Conservation (phyloP, 2,329 filamentous ascomycete species). For the Aspergillus terreus region DNA sequence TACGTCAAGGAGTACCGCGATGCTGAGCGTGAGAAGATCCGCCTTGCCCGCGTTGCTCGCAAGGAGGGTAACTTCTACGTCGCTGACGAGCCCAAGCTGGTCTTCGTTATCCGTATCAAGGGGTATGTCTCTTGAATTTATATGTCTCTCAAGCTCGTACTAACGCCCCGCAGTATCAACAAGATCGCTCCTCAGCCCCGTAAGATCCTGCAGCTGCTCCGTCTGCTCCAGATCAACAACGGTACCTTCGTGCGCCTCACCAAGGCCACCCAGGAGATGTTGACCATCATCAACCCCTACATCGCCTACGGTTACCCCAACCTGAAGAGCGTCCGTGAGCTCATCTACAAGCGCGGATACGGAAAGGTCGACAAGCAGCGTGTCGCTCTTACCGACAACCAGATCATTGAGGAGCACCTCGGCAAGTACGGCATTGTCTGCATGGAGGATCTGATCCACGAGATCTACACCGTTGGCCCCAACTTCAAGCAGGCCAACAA, state of each 20-base stretch:
- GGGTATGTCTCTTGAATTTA: constrained; percentile 53
- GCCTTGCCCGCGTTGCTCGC: constrained; percentile 84
- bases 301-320: constrained; percentile 99
- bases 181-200: constrained; percentile 99
- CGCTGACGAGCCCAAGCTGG: constrained; percentile 89
- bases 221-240: constrained; percentile 99
- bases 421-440: constrained; percentile 99
- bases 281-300: constrained; percentile 98
- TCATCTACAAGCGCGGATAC: constrained; percentile 99
- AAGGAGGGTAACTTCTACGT: constrained; percentile 91
- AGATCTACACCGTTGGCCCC: constrained; percentile 97
- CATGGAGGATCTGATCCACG: constrained; percentile 98
- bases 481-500: constrained; percentile 99
- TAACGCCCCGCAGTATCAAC: constrained; percentile 74
- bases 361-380: constrained; percentile 99
- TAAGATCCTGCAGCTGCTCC: constrained; percentile 99
- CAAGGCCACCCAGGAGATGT: constrained; percentile 97
- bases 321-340: constrained; percentile 98
- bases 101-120: constrained; percentile 99
- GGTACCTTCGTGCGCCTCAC: constrained; percentile 96
- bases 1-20: constrained; percentile 99
- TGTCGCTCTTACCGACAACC: constrained; percentile 92
- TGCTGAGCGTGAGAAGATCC: constrained; percentile 96
- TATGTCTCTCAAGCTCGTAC: no score
- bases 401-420: constrained; percentile 93